Conservation (phyloP, 148 eudicot genomes). For the Polygonum aviculare region DNA sequence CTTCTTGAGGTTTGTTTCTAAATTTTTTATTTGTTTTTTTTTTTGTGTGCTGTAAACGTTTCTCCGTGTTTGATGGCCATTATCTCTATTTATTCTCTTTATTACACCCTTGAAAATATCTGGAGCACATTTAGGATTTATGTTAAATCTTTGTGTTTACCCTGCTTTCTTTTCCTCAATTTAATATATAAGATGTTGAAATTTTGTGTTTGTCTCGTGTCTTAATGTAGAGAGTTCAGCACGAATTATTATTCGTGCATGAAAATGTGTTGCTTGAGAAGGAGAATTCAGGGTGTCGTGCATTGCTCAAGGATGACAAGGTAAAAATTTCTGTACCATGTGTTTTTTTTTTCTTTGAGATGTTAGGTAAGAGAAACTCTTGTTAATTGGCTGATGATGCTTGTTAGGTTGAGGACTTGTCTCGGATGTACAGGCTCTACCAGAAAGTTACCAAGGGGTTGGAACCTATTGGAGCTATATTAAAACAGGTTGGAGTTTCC, state of each 20-base stretch:
- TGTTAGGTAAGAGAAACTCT: not conserved
- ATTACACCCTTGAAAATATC: too few species aligned
- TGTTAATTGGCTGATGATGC: not conserved
- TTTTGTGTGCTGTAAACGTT: not conserved
- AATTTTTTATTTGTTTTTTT: conserved; percentile 3
- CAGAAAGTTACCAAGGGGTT: conserved; percentile 67
- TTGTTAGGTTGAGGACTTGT: conserved; percentile 68
- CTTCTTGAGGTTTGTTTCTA: conserved; percentile 57
- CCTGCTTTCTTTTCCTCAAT: not conserved
- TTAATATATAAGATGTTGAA: not conserved
- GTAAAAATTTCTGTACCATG: conserved; percentile 17
- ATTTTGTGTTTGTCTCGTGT: not conserved
- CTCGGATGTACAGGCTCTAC: conserved; percentile 89
- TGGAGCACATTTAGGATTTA: too few species aligned
- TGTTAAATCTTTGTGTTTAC: not conserved
- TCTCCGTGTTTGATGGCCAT: too few species aligned
- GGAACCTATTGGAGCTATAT: conserved; percentile 73
- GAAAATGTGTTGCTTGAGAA: conserved; percentile 83
- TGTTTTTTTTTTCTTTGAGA: not conserved
- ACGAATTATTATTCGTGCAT: conserved; percentile 63
- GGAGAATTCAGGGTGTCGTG: conserved; percentile 90
- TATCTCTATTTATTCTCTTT: too few species aligned
- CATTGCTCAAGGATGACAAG: conserved; percentile 89
- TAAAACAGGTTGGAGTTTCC: conserved; percentile 56
- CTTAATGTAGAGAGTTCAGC: conserved; percentile 67